Conservation (phyloP, 805 yeast species). For the Candida pini region DNA sequence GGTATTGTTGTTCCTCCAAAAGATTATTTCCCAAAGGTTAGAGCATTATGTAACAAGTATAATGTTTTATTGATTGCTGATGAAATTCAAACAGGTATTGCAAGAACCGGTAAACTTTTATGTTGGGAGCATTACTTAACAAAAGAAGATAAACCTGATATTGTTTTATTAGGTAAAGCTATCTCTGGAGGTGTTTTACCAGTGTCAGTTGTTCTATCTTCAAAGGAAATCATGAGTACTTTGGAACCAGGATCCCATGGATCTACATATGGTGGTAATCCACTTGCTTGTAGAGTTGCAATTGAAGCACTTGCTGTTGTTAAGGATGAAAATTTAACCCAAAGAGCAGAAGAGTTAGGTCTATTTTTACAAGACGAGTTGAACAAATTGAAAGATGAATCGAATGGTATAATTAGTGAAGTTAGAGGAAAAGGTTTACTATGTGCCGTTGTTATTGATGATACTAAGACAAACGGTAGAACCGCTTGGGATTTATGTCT, state of each 20-base stretch:
- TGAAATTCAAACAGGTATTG: constrained; percentile 97
- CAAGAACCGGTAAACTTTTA: constrained; percentile 91
- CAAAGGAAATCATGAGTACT: constrained; percentile 83
- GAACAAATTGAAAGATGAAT: constrained; percentile 45
- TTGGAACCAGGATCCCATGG: constrained; percentile 96
- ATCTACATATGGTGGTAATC: constrained; percentile 97
- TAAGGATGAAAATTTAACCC: constrained; percentile 77
- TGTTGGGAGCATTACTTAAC: constrained; percentile 78
- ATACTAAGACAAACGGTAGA: constrained; percentile 75
- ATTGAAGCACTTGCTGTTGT: constrained; percentile 91
- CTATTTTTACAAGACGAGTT: constrained; percentile 58
- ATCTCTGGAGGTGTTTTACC: constrained; percentile 93
- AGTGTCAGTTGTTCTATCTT: constrained; percentile 84
- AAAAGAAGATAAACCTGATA: constrained; percentile 74
- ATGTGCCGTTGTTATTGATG: constrained; percentile 88
- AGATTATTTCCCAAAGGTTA: constrained; percentile 71
- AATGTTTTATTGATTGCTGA: constrained; percentile 90
- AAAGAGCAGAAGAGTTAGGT: constrained; percentile 72
- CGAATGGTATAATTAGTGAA: constrained; percentile 47
- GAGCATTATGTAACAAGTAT: constrained; percentile 69
- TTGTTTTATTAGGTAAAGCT: constrained; percentile 88
- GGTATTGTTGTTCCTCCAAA: constrained; percentile 92
- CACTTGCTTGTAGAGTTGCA: constrained; percentile 88
- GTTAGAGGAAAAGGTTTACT: constrained; percentile 84
- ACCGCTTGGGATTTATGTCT: constrained; percentile 96